Conservation (phyloP, 2,329 filamentous ascomycete genomes). For the Trichoderma lentiforme region DNA sequence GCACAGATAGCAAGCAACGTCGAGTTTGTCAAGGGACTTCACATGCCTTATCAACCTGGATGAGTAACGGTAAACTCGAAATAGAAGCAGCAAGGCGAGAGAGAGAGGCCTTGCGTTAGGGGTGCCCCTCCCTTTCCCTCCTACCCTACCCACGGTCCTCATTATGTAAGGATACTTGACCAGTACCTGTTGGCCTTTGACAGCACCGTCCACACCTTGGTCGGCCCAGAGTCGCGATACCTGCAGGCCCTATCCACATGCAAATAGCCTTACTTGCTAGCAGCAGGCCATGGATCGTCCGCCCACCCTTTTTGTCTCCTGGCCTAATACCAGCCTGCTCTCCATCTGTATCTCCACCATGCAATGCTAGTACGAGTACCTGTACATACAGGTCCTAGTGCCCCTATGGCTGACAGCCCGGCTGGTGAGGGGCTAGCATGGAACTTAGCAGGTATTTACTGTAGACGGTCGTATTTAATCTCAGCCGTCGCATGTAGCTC, state of each 20-base stretch:
- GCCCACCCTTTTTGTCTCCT: too few species aligned
- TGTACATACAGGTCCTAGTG: background rate
- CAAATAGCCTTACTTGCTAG: too few species aligned
- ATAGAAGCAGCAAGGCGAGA: background rate
- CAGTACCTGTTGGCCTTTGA: background rate
- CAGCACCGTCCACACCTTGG: background rate
- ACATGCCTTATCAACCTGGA: background rate
- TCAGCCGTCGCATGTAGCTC: slow-evolving; percentile 14
- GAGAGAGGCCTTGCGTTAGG: background rate
- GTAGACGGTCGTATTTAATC: slow-evolving; percentile 9
- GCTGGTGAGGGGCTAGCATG: too few species aligned
- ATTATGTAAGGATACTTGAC: background rate
- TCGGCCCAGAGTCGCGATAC: too few species aligned
- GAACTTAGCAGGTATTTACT: too few species aligned
- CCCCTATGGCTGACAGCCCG: slow-evolving; percentile 9
- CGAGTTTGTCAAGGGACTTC: background rate
- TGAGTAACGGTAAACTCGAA: background rate
- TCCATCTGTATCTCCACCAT: too few species aligned
- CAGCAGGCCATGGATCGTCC: too few species aligned
- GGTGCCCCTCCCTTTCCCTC: background rate
- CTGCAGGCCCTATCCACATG: too few species aligned
- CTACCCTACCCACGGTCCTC: background rate
- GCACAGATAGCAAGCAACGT: background rate
- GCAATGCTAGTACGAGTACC: too few species aligned
- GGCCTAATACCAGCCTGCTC: too few species aligned